These are phyloP conservation scores for Oldenlandia corymbosa DNA, from an alignment of 257 asterid species.

Conservation along the genomic window DNA sequence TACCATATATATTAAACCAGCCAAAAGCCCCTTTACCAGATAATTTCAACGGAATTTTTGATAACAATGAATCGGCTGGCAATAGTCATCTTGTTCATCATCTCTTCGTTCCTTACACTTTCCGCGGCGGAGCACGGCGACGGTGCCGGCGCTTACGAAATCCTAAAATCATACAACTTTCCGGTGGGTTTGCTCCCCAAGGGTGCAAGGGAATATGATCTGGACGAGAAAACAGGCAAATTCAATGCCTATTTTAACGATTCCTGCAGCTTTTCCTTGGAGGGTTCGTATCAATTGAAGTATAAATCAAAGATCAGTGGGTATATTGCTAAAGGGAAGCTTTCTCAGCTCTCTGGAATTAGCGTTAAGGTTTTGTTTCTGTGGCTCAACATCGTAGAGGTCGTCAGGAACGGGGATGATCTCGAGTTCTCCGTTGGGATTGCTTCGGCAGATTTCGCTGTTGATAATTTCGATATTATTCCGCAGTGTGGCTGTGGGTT, in stretches of 20 bases:
- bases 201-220: slow-evolving; percentile 60
- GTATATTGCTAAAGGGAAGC: slow-evolving; percentile 37
- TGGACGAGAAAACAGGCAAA: slow-evolving; percentile 48
- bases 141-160: slow-evolving; percentile 52
- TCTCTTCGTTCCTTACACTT: slow-evolving; percentile 6
- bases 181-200: slow-evolving; percentile 72
- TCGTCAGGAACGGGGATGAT: slow-evolving; percentile 38
- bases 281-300: slow-evolving; percentile 61
- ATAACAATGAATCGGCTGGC: slow-evolving; percentile 13
- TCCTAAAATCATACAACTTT: slow-evolving; percentile 43
- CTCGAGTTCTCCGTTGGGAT: slow-evolving; percentile 75
- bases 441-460: slow-evolving; percentile 58
- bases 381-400: slow-evolving; percentile 78
- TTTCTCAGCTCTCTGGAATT: slow-evolving; percentile 50
- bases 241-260: slow-evolving; percentile 52
- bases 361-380: slow-evolving; percentile 60
- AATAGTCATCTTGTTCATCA: slow-evolving; percentile 27
- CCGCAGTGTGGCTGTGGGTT: slow-evolving; percentile 91
- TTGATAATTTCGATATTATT: slow-evolving; percentile 45
- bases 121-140: slow-evolving; percentile 21
- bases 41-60: neutral
- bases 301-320: slow-evolving; percentile 64
- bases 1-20: no score
- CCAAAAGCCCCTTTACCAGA: neutral
- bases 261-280: slow-evolving; percentile 70